Base-by-base conservation (phyloP, 169 alveolate genomes). In the Eimeria zaria region DNA sequence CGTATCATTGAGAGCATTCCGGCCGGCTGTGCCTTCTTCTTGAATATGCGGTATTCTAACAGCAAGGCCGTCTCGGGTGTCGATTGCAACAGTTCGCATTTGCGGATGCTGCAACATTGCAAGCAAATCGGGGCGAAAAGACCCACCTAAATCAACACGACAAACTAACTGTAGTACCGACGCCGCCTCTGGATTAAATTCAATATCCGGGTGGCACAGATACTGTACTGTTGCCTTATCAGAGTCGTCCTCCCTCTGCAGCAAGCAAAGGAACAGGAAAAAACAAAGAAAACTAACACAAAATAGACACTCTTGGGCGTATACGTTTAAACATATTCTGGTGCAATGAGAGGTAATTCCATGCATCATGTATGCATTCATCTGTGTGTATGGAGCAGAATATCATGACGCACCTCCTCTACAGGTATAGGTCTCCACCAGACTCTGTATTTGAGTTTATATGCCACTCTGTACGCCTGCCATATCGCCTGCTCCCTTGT, bases 401-500 rank as follows among this genome's bases (percentile, higher is more conserved):
- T 33, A 7, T 69, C 48, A 6, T 11, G n/a, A 0, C 78, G 16
- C 48, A 69, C 78, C 44, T 69, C 48, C 24, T 33, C 48, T 2
- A n/a, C 78, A 8, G 5, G 11, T 14, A 16, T 36, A 20, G 78
- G 89, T 48, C 58, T 81, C 96, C 96, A 92, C 64, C 69, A 60
- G 11, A 69, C 41, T 20, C 96, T 78, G 62, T 73, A 92, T 64
- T 64, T 78, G 58, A 92, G 85, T 22, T 81, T 92, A 53, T 92
- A 92, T 6, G 93, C 96, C 46, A 92, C 88, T 22, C 96, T 51
- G 64, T 48, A 92, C 44, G 96, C 96, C 64, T 92, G 96, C 96
- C 96, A 92, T 18, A 58, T 36, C 24, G 96, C 96, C 41, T 92
- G 96, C 33, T 92, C 93, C 16, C n/a, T 71, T 41, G 96, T 92